Evolutionary conservation across 2,329 filamentous ascomycete species (phyloP).

Genomic region (Rachicladosporium sp.): DNA sequence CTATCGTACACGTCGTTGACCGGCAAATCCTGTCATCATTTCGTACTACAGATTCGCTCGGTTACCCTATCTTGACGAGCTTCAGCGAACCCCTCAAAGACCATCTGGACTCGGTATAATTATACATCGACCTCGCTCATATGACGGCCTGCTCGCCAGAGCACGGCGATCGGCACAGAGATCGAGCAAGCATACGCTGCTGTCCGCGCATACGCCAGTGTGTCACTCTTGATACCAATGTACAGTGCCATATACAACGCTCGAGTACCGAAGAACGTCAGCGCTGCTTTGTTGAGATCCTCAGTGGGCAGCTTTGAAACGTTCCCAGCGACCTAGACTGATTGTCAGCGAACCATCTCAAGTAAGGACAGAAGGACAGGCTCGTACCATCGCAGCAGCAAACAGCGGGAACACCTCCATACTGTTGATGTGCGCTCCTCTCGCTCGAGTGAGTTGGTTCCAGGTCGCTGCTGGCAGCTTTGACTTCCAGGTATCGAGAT

Average conservation of each 20-base stretch:
- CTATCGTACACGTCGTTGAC: too few relatives aligned
- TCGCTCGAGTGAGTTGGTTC: slow-evolving; percentile 13
- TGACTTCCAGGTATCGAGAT: slow-evolving; percentile 15
- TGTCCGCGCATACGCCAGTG: slow-evolving; percentile 13
- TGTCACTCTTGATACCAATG: slow-evolving; percentile 11
- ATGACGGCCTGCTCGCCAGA: slow-evolving; percentile 12
- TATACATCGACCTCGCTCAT: too few relatives aligned
- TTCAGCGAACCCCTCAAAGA: too few relatives aligned
- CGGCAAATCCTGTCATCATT: too few relatives aligned
- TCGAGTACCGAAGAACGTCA: slow-evolving; percentile 13
- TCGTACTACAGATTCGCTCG: too few relatives aligned
- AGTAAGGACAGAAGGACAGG: too few relatives aligned
- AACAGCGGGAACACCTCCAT: slow-evolving; percentile 33
- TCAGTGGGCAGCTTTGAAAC: slow-evolving; percentile 10
- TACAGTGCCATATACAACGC: slow-evolving; percentile 14
- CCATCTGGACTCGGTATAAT: too few relatives aligned
- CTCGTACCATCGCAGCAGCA: slow-evolving; percentile 22
- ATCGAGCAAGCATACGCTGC: slow-evolving; percentile 16
- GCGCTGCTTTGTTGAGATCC: slow-evolving; percentile 12
- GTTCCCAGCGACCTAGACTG: slow-evolving; percentile 12
- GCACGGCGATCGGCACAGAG: slow-evolving; percentile 12
- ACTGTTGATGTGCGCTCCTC: slow-evolving; percentile 33
- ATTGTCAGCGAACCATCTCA: too few relatives aligned
- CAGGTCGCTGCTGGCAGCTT: slow-evolving; percentile 13
- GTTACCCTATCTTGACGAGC: too few relatives aligned